Conservation (phyloP, 176 grass and related monocot species). For the Hsuehochloa calcarea region DNA sequence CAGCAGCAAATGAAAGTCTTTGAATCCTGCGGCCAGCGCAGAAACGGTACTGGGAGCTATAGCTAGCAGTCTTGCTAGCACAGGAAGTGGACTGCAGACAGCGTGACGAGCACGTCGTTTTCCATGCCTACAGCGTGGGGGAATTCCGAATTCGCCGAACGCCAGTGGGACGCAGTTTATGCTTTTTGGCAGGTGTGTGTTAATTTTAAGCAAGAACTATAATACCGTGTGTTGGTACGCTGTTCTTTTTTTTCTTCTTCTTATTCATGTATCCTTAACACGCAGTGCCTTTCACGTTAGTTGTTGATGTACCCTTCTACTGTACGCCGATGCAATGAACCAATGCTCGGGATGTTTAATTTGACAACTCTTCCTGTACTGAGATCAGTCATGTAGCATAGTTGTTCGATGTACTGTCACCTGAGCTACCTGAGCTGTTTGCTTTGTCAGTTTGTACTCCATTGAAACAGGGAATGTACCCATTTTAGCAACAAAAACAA, state of each 20-base stretch:
- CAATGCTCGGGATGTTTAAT: not conserved
- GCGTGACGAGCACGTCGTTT: not conserved
- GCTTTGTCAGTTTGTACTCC: too few relatives aligned
- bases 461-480: not conserved
- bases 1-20: not conserved
- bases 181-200: not conserved
- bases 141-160: not conserved
- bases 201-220: conserved; percentile 9
- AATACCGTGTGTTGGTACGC: conserved; percentile 10
- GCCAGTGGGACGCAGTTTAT: not conserved
- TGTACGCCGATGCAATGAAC: not conserved
- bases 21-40: not conserved
- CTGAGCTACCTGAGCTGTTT: not conserved
- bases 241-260: not conserved
- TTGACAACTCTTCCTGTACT: not conserved
- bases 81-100: not conserved
- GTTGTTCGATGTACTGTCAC: not conserved
- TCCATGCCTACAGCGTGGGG: not conserved
- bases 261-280: not conserved
- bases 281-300: not conserved
- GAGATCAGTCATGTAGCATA: not conserved
- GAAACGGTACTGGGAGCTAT: not conserved
- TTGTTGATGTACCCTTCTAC: not conserved
- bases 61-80: not conserved
- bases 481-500: not conserved